A percentile compares a stretch with the other conserved stretches of the same genome.
Evolutionary conservation across 2,329 filamentous ascomycete genomes (phyloP).

Genomic region (Chrysoporthe cubensis): DNA sequence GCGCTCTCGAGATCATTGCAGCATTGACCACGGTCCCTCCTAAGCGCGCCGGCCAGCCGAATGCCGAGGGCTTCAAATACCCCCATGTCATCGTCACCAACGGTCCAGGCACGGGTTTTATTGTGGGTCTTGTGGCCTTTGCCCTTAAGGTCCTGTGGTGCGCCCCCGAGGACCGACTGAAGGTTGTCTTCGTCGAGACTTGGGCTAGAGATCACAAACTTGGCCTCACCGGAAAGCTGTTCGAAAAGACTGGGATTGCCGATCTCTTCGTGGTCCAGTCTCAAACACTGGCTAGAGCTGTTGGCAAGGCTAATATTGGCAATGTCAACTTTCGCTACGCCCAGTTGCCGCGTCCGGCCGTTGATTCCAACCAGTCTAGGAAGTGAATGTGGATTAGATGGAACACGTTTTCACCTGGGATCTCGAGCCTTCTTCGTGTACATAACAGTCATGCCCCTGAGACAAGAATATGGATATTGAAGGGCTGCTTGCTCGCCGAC

Average conservation of each 20-base stretch:
- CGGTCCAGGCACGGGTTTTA: slow-evolving; percentile 84
- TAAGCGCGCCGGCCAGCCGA: slow-evolving; percentile 24
- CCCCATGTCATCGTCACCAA: slow-evolving; percentile 85
- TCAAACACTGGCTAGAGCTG: slow-evolving; percentile 59
- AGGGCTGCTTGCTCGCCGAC: neutral
- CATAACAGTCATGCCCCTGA: neutral
- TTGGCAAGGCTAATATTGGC: slow-evolving; percentile 41
- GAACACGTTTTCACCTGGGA: neutral
- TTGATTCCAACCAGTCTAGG: neutral
- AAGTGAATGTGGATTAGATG: neutral
- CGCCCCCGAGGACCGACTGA: slow-evolving; percentile 60
- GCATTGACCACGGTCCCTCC: slow-evolving; percentile 49
- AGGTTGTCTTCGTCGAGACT: slow-evolving; percentile 85
- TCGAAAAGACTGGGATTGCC: slow-evolving; percentile 66
- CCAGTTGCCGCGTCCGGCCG: neutral
- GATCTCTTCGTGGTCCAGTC: slow-evolving; percentile 87
- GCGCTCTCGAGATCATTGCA: slow-evolving; percentile 64
- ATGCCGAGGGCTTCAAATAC: slow-evolving; percentile 42
- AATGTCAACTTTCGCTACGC: slow-evolving; percentile 23
- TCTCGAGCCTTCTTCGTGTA: neutral
- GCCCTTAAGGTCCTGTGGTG: slow-evolving; percentile 50
- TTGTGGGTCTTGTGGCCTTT: slow-evolving; percentile 62
- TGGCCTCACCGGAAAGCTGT: slow-evolving; percentile 81
- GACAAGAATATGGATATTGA: neutral
- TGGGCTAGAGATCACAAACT: slow-evolving; percentile 84